These are phyloP conservation scores for Apiotrichum gamsii DNA, from an alignment of 1,284 basidiomycete species.

Conservation along the genomic window DNA sequence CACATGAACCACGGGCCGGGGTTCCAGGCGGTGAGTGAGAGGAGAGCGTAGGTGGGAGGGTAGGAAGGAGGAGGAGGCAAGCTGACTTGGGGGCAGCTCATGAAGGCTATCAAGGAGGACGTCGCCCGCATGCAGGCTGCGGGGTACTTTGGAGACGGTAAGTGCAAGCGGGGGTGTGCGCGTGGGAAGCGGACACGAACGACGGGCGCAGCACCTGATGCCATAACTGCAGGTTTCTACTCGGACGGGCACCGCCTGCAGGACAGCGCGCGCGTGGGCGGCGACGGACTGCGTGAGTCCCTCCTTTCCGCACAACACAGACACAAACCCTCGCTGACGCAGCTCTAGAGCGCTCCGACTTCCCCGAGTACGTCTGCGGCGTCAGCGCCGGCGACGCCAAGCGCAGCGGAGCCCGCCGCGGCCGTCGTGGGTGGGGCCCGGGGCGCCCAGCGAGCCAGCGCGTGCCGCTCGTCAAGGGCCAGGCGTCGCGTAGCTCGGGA, in stretches of 20 bases:
- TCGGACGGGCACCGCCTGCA: slow-evolving; percentile 38
- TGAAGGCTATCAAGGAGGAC: slow-evolving; percentile 40
- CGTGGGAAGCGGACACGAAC: too few species aligned
- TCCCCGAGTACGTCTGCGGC: slow-evolving; percentile 44
- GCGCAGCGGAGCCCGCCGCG: too few species aligned
- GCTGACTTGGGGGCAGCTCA: too few species aligned
- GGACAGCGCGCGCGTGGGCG: slow-evolving; percentile 38
- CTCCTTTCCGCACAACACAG: too few species aligned
- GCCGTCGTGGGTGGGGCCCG: too few species aligned
- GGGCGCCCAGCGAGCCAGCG: too few species aligned
- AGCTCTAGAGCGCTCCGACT: slow-evolving; percentile 33
- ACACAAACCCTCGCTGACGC: too few species aligned
- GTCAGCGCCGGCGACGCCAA: too few species aligned
- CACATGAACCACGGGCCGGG: slow-evolving; percentile 47
- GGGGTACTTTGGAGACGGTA: slow-evolving; percentile 46
- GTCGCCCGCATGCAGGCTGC: slow-evolving; percentile 33
- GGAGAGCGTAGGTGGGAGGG: too few species aligned
- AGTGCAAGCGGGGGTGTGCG: too few species aligned
- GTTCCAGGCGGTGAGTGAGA: slow-evolving; percentile 37
- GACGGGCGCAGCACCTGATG: too few species aligned
- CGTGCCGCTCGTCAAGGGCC: slow-evolving; percentile 33
- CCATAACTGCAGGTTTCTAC: slow-evolving; percentile 34
- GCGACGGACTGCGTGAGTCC: slow-evolving; percentile 32
- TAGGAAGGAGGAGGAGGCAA: too few species aligned
- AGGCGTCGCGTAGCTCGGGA: slow-evolving; percentile 38